Evolutionary conservation across 345 rosid species (phyloP).

Genomic region (Pugionium cornutum): DNA sequence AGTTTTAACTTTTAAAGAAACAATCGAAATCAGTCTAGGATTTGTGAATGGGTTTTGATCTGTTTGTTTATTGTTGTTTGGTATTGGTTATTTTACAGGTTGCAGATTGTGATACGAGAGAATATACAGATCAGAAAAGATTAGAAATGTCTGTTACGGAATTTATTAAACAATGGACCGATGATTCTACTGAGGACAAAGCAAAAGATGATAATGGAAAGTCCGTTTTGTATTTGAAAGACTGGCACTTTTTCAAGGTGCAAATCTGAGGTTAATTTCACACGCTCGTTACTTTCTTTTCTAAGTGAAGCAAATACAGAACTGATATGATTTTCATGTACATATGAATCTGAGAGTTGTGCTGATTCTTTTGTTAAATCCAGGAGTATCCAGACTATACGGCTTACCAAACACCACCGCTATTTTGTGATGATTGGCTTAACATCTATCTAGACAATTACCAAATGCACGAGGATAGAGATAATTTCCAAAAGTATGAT

Average conservation of each 20-base stretch:
- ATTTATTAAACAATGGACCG: slow-evolving; percentile 60
- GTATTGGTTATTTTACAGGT: slow-evolving; percentile 47
- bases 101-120: slow-evolving; percentile 81
- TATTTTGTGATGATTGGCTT: slow-evolving; percentile 89
- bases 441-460: slow-evolving; percentile 73
- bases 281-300: slow-evolving; percentile 11
- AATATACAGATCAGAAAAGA: slow-evolving; percentile 84
- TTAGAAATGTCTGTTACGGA: slow-evolving; percentile 72
- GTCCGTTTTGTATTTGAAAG: slow-evolving; percentile 74
- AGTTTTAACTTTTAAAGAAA: not conserved
- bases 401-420: slow-evolving; percentile 66
- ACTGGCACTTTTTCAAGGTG: slow-evolving; percentile 96
- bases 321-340: not conserved
- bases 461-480: slow-evolving; percentile 66
- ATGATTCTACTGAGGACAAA: slow-evolving; percentile 19
- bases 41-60: not conserved
- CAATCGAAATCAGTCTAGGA: not conserved
- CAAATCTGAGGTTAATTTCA: slow-evolving; percentile 25
- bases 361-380: slow-evolving; percentile 30
- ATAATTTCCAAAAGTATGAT: slow-evolving; percentile 47
- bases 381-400: slow-evolving; percentile 87
- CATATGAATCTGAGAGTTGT: slow-evolving; percentile 11
- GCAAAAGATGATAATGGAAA: slow-evolving; percentile 32
- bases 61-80: not conserved
- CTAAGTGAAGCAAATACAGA: slow-evolving; percentile 5